phyloP scores from a whole-genome alignment of 352 stramenopile species.

The Phytophthora boehmeriae region DNA sequence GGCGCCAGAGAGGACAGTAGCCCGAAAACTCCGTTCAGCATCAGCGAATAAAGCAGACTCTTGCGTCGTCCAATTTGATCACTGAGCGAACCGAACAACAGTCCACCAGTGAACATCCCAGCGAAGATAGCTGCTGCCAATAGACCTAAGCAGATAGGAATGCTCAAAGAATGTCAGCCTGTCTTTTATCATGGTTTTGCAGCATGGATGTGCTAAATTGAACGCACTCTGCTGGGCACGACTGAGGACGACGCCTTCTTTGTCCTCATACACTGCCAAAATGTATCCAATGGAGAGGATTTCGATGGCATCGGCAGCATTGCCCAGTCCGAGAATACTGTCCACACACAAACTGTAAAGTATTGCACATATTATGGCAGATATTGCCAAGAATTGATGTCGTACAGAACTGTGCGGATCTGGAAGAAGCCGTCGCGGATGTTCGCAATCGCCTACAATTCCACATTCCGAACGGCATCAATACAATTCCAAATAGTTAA shows the following conservation, averaged over 20 bases:
- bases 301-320: conserved; percentile 91
- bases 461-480: not conserved
- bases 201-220: not conserved
- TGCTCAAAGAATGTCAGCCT: not conserved
- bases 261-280: conserved; percentile 82
- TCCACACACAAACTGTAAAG: too few species aligned
- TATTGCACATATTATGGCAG: too few species aligned
- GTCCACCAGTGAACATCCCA: conserved; percentile 89
- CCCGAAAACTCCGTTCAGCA: conserved; percentile 82
- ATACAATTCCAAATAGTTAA: too few species aligned
- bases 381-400: conserved; percentile 1
- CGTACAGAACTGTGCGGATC: conserved; percentile 68
- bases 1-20: conserved; percentile 75
- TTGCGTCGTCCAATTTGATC: conserved; percentile 79
- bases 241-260: conserved; percentile 59
- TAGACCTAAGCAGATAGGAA: conserved; percentile 48
- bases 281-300: conserved; percentile 93
- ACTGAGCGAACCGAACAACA: conserved; percentile 76
- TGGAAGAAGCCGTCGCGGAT: conserved; percentile 74
- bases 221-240: conserved; percentile 56
- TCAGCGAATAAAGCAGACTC: conserved; percentile 77
- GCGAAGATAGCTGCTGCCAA: conserved; percentile 89
- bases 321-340: conserved; percentile 83
- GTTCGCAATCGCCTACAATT: conserved; percentile 53
- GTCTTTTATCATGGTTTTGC: not conserved